Evolutionary conservation across 805 yeast genomes (phyloP), one percentile per base, ranked within the genome.

Genomic region (Myxozyma monticola): DNA sequence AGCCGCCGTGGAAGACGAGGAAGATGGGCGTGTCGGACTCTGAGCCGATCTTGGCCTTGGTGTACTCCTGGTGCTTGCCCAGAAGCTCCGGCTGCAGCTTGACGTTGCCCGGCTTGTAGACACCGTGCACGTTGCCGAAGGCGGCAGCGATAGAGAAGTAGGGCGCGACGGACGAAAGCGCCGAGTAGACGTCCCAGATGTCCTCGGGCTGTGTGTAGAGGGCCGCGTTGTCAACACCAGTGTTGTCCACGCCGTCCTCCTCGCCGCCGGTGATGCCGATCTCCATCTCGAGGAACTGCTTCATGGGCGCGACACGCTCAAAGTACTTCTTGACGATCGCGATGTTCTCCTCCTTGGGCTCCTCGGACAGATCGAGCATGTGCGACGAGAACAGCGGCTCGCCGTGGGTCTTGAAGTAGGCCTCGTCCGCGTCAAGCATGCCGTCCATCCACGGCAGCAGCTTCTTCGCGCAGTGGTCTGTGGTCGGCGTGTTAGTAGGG

Each of bases 191-290:
- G 62, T 81, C 82, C 76, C 71, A 93, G 49, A 93, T 96, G 64
- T 96, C 91, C 77, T 87, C 96, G 66, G 99, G 88, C 65, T 83
- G 81, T 65, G 99, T 93, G 86, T 91, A 93, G 67, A 93, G 78
- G 60, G 85, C 72, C 59, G 86, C 89, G 76, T 85, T 85, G 70
- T 81, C 81, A 62, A 88, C 96, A 72, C 82, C 79, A 76, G 91
- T 95, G 83, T 93, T 93, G 85, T 93, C 93, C 68, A 93, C 99
- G 84, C 99, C 99, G 71, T 93, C 99, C 78, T 93, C 99, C 80
- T 93, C 99, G 84, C 99, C 99, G 78, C 99, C 99, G 72, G 99
- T 93, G 83, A 93, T 93, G 83, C 99, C 99, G 71, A 93, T 93
- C 81, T 93, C 99, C 99, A 93, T 93, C 82, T 93, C 99, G 71